Percentiles rank a stretch among this genome's conserved stretches.
These are phyloP conservation scores for Auriscalpium microsporum DNA, from an alignment of 768 basidiomycete species.

Conservation along the genomic window DNA sequence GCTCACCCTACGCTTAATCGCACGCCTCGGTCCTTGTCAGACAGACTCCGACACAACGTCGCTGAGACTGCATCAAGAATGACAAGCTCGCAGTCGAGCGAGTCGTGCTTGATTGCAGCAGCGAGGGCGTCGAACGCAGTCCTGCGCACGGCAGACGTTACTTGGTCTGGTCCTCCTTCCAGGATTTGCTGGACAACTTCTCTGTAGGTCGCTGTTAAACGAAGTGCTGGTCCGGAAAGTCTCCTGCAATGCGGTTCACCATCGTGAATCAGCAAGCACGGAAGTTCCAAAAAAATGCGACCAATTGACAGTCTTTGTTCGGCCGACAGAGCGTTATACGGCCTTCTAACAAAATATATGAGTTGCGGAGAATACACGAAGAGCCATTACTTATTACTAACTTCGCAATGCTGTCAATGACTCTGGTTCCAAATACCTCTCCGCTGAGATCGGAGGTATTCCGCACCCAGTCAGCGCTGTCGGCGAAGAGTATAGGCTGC, in stretches of 20 bases:
- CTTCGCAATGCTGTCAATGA: too few relatives aligned
- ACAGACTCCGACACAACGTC: background rate
- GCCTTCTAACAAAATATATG: slow-evolving; percentile 1
- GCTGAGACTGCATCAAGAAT: slow-evolving; percentile 3
- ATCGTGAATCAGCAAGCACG: slow-evolving; percentile 7
- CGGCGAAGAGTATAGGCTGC: background rate
- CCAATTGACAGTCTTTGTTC: slow-evolving; percentile 1
- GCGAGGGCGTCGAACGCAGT: slow-evolving; percentile 33
- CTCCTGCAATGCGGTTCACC: slow-evolving; percentile 9
- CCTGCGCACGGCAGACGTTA: slow-evolving; percentile 38
- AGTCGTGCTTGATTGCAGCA: slow-evolving; percentile 36
- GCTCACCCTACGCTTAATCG: slow-evolving; percentile 15
- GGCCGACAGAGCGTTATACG: slow-evolving; percentile 1
- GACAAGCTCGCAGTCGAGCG: slow-evolving; percentile 14
- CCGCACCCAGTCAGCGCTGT: background rate
- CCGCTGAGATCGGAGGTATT: background rate
- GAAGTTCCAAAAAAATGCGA: slow-evolving; percentile 5
- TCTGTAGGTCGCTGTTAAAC: slow-evolving; percentile 26
- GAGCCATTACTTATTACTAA: too few relatives aligned
- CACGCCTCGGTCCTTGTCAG: slow-evolving; percentile 10
- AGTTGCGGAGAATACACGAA: background rate
- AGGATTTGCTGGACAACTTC: slow-evolving; percentile 33
- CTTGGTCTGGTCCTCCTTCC: slow-evolving; percentile 38
- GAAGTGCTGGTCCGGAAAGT: slow-evolving; percentile 4
- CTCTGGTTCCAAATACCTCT: background rate